Base-by-base conservation (phyloP, 345 rosid species). In the Moricandia moricandioides region DNA sequence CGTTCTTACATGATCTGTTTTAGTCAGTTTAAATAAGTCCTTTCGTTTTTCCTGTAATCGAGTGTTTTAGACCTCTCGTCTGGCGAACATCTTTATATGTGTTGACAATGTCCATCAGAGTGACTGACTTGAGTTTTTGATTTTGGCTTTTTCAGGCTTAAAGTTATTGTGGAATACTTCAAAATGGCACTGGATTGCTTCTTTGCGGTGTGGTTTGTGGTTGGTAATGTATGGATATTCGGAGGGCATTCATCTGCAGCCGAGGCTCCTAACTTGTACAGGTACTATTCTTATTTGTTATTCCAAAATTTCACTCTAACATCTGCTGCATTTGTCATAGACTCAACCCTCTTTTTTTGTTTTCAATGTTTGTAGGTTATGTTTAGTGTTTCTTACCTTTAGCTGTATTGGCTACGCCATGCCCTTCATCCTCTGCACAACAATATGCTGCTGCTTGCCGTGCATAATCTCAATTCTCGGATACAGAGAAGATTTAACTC, bases 131-230 rank as follows among this genome's bases (percentile, higher is more conserved):
- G 69, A 34, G 69, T 54, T 59, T 39, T 60, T 67, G 56, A 3
- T 30, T 67, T 67, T 79, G 47, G 69, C 31, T 30, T 56, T 70
- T 52, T 70, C 89, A 95, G 97, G 71, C 74, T 92, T 75, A 95
- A 95, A 83, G 93, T 83, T 7, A 76, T 95, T 18, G 82, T 92
- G 81, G 99, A 95, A 47, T 90, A 95, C 83, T 92, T 90, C 81
- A 95, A 95, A 81, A 92, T 95, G 98, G 94, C 83, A 35, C 77
- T 95, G 85, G 99, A 95, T 84, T 95, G 99, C 84, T 95, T 95
- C 83, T 95, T 95, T 80, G 99, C 98, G 6, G 90, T 92, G 73
- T 95, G 98, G 99, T 95, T 95, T 82, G 97, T 95, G 79, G 97
- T 95, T 65, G 99, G 99, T 80, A 95, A 95, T 68, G 97, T 95